Base-by-base conservation (phyloP, 148 eudicot genomes). In the Suaeda aralocaspica region DNA sequence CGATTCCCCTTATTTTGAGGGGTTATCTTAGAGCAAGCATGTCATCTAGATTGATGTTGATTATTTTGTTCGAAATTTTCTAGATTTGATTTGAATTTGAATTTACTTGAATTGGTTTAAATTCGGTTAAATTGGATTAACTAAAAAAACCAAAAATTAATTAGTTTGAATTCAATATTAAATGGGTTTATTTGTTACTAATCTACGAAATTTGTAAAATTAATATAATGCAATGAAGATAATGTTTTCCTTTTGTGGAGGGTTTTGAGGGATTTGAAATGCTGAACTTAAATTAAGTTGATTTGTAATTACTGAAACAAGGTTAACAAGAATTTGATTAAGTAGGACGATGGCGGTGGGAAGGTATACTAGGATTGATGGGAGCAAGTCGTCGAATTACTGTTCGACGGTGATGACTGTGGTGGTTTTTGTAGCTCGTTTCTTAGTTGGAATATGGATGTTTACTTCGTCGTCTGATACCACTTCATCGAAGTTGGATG, bases 361-460 rank as follows among this genome's bases (percentile, higher is more conserved):
- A 41, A 87, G 80, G 57, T 85, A 89, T 77, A 76, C 87, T n/a
- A 84, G 92, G 44, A 67, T 85, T 34, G 96, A 89, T 71, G 92
- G 86, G 49, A 80, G 80, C 69, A 89, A 84, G 69, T 77, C 96
- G 15, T 79, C 85, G 26, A 80, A 72, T 77, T 83, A 81, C 63
- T 89, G 96, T 68, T 89, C 92, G 11, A 82, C 92, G 2, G 83
- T 82, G n/a, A n/a, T n/a, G 48, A 80, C 82, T 53, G 49, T 87
- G 34, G 90, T 85, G 26, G 88, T 79, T 26, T 89, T 89, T 50
- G 88, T 89, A 49, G 89, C 87, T 59, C 83, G 87, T 69, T 85
- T 88, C 73, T 73, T 89, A 64, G 90, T 87, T 51, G 96, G 96
- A 48, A 84, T 89, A 63, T 89, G 96, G 96, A 89, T 89, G 89